These are phyloP conservation scores for Lignosus rhinocerotis DNA, from an alignment of 1,284 basidiomycete species.

Conservation along the genomic window DNA sequence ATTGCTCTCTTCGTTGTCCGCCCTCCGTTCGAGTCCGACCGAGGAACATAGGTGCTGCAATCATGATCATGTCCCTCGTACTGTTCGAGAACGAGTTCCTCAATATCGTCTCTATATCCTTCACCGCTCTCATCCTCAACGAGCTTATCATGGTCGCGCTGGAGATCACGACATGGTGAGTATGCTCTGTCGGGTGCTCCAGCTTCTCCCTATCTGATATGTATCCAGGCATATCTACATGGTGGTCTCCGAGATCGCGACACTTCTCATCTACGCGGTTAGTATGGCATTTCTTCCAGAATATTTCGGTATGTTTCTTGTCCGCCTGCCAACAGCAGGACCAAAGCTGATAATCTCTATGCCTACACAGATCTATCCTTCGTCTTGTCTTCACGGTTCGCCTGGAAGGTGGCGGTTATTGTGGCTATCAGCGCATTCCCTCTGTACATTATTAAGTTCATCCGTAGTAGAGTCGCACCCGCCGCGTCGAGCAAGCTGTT, in stretches of 20 bases:
- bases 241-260: constrained; percentile 90
- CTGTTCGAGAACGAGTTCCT: constrained; percentile 98
- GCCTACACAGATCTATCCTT: constrained; percentile 79
- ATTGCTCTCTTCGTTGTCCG: neutral
- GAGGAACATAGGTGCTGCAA: constrained; percentile 74
- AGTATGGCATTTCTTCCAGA: constrained; percentile 95
- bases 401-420: constrained; percentile 96
- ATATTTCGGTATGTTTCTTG: constrained; percentile 81
- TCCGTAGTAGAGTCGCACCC: constrained; percentile 86
- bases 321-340: too few relatives aligned
- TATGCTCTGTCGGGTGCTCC: neutral
- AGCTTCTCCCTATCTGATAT: neutral
- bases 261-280: constrained; percentile 85
- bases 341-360: neutral
- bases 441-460: constrained; percentile 87
- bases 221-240: constrained; percentile 91
- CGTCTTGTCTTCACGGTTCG: constrained; percentile 85
- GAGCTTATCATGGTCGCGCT: constrained; percentile 99
- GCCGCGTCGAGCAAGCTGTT: constrained; percentile 93
- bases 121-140: constrained; percentile 94
- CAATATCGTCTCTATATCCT: constrained; percentile 98
- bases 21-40: neutral
- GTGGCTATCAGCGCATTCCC: constrained; percentile 93
- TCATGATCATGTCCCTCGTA: constrained; percentile 97
- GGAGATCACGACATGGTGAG: constrained; percentile 95